A percentile compares a stretch with the other conserved stretches of the same genome.
phyloP scores from a whole-genome alignment of 805 yeast species.

The Metschnikowia dekortorum region DNA sequence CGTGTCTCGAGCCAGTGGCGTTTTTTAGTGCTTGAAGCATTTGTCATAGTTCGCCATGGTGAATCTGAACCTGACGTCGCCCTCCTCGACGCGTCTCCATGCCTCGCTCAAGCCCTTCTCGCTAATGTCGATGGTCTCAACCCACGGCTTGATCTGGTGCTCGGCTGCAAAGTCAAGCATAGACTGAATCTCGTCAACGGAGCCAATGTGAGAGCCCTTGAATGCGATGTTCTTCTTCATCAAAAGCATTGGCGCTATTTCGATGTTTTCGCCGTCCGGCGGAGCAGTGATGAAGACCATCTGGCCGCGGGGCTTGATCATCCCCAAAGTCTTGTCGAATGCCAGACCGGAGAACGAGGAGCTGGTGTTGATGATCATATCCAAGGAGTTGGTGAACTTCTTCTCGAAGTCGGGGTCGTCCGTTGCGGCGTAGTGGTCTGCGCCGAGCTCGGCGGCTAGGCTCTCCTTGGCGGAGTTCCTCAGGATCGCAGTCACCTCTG shows the following conservation, averaged over 20 bases:
- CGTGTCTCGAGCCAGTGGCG: too few species aligned
- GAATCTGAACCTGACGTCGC: constrained; percentile 17
- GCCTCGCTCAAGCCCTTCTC: constrained; percentile 15
- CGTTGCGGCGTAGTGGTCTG: constrained; percentile 33
- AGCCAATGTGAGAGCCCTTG: constrained; percentile 15
- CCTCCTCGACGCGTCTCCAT: constrained; percentile 14
- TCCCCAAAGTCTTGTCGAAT: constrained; percentile 11
- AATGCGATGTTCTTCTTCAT: constrained; percentile 13
- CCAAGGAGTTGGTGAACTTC: constrained; percentile 11
- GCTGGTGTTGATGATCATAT: constrained; percentile 15
- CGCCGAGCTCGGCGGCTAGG: constrained; percentile 53
- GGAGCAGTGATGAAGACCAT: constrained; percentile 17
- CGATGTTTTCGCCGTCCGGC: constrained; percentile 9
- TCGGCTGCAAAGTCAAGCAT: constrained; percentile 19
- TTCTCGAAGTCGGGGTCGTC: constrained; percentile 20
- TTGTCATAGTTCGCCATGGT: constrained; percentile 17
- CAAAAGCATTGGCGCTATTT: constrained; percentile 9
- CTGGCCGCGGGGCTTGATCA: constrained; percentile 15
- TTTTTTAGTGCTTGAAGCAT: constrained; percentile 8
- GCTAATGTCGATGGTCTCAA: constrained; percentile 15
- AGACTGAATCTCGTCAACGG: constrained; percentile 14
- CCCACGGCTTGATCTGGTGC: constrained; percentile 17
- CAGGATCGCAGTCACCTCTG: constrained; percentile 57
- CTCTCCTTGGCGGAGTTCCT: constrained; percentile 47
- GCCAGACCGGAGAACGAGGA: constrained; percentile 18